Evolutionary conservation across 2,329 filamentous ascomycete species (phyloP).

Genomic region (Diaporthe destruens): DNA sequence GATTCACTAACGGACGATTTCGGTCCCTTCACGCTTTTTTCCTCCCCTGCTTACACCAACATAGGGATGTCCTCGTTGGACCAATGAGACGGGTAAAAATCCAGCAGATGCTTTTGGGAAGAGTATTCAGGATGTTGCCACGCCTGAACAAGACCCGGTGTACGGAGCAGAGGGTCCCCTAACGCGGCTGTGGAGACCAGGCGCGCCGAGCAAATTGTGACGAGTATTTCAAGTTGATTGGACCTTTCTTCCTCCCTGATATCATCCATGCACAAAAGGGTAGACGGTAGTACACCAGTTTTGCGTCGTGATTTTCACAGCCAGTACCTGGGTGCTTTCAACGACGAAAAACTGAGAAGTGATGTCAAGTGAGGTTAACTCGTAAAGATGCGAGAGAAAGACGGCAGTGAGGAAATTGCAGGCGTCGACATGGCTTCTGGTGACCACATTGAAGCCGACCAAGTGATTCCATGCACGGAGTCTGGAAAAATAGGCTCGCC

Average conservation of each 20-base stretch:
- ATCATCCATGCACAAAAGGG: too few relatives aligned
- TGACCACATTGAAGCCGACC: neutral
- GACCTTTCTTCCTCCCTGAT: too few relatives aligned
- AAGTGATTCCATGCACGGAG: neutral
- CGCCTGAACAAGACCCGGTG: neutral
- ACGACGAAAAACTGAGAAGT: too few relatives aligned
- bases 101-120: neutral
- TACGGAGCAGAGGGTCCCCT: slow-evolving; percentile 10
- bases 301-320: too few relatives aligned
- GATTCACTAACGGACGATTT: too few relatives aligned
- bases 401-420: neutral
- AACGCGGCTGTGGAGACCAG: neutral
- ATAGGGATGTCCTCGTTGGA: neutral
- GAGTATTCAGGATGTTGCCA: neutral
- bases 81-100: neutral
- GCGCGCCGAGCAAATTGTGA: neutral
- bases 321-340: too few relatives aligned
- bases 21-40: neutral
- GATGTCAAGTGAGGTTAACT: neutral
- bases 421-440: neutral
- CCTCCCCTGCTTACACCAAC: neutral
- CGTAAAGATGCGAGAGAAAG: neutral
- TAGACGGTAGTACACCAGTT: too few relatives aligned
- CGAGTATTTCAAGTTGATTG: too few relatives aligned
- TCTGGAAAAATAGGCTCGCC: neutral